These are phyloP conservation scores for Batkoa obscura DNA, from an alignment of 371 early-diverging fungal species.

Conservation along the genomic window DNA sequence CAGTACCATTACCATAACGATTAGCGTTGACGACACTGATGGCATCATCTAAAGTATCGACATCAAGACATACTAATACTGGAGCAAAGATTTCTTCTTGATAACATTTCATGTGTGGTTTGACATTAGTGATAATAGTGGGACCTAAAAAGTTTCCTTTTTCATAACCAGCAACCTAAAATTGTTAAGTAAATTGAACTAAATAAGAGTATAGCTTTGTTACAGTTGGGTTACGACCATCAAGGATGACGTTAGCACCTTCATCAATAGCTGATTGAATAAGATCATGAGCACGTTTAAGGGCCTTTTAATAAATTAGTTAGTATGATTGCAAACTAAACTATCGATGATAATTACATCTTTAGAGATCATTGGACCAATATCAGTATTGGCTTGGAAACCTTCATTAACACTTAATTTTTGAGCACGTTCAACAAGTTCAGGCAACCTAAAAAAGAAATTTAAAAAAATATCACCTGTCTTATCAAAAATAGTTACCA, in stretches of 20 bases:
- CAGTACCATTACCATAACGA: constrained; percentile 91
- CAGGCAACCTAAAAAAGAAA: constrained; percentile 26
- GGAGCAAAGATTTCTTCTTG: constrained; percentile 94
- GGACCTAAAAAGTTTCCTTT: constrained; percentile 92
- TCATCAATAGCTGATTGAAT: constrained; percentile 71
- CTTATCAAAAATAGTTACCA: constrained; percentile 25
- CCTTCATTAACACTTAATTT: constrained; percentile 74
- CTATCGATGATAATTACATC: constrained; percentile 12
- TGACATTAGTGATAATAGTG: constrained; percentile 65
- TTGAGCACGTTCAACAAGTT: constrained; percentile 70
- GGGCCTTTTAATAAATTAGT: constrained; percentile 18
- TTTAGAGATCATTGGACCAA: constrained; percentile 79
- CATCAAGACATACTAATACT: constrained; percentile 66
- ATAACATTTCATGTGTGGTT: constrained; percentile 78
- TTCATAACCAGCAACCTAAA: constrained; percentile 36
- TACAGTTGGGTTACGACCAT: constrained; percentile 60
- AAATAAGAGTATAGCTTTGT: no score
- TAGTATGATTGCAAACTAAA: background rate
- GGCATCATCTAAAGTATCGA: constrained; percentile 80
- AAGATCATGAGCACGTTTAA: constrained; percentile 54
- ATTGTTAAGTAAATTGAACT: background rate
- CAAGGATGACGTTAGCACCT: constrained; percentile 76
- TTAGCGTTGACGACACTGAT: constrained; percentile 79
- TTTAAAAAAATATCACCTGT: background rate
- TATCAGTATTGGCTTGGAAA: constrained; percentile 66